These are phyloP conservation scores for Microbotryum intermedium DNA, from an alignment of 1,284 basidiomycete species.

Conservation along the genomic window DNA sequence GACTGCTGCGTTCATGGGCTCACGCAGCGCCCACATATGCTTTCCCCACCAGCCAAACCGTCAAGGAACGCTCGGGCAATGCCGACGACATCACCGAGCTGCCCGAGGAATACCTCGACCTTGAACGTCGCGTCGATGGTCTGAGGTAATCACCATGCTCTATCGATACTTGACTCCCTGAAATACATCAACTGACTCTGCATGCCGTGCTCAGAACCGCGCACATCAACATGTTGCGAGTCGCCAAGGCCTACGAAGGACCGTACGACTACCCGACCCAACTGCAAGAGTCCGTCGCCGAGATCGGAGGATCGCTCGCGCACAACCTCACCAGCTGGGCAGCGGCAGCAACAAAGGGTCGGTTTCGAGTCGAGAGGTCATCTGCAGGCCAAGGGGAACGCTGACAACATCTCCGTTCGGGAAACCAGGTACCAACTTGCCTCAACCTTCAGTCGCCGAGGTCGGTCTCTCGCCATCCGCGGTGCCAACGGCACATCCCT, in stretches of 20 bases:
- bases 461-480: background rate
- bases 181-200: too few relatives aligned
- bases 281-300: slow-evolving; percentile 47
- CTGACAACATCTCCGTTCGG: too few relatives aligned
- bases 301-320: slow-evolving; percentile 51
- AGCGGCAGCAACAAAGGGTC: slow-evolving; percentile 69
- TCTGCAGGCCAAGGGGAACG: background rate
- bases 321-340: slow-evolving; percentile 76
- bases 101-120: slow-evolving; percentile 86
- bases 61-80: slow-evolving; percentile 73
- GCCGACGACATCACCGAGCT: slow-evolving; percentile 92
- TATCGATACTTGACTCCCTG: too few relatives aligned
- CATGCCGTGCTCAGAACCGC: slow-evolving; percentile 38
- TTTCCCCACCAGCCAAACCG: slow-evolving; percentile 15
- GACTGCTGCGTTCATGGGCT: too few relatives aligned
- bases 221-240: slow-evolving; percentile 71
- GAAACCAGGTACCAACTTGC: slow-evolving; percentile 63
- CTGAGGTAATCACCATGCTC: slow-evolving; percentile 49
- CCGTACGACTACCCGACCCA: slow-evolving; percentile 71
- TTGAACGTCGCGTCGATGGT: slow-evolving; percentile 89
- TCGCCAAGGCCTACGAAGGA: slow-evolving; percentile 53
- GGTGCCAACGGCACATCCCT: background rate
- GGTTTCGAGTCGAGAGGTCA: background rate
- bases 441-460: slow-evolving; percentile 56
- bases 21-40: too few relatives aligned